Conservation (phyloP, 139 green algal genomes). For the Auxenochlorella protothecoides region DNA sequence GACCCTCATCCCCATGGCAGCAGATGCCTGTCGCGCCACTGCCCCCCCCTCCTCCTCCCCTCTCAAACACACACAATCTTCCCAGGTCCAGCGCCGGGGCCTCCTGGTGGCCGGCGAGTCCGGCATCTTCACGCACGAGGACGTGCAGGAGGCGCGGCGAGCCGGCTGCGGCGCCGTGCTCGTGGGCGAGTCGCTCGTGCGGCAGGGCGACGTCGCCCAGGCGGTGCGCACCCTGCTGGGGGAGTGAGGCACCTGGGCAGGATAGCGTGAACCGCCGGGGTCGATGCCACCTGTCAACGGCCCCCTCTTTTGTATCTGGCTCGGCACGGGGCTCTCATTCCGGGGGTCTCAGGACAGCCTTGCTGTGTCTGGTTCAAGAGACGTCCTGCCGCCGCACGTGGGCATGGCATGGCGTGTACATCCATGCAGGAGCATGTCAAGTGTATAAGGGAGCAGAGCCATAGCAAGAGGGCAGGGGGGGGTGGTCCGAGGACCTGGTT, state of each 20-base stretch:
- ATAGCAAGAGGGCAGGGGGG: too few relatives aligned
- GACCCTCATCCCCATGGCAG: too few relatives aligned
- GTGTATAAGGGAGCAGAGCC: too few relatives aligned
- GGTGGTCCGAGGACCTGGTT: too few relatives aligned
- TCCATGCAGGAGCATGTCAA: too few relatives aligned
- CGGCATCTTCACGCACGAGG: conserved; percentile 91
- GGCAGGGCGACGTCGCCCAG: conserved; percentile 72
- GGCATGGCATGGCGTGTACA: too few relatives aligned
- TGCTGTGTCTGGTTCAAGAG: too few relatives aligned
- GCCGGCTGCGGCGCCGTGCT: conserved; percentile 78
- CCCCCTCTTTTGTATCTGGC: too few relatives aligned
- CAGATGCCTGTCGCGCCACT: not conserved
- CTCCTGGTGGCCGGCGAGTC: conserved; percentile 90
- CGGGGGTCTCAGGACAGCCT: too few relatives aligned
- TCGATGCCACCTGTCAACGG: not conserved
- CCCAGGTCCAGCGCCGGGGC: conserved; percentile 49
- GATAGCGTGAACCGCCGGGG: not conserved
- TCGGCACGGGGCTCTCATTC: too few relatives aligned
- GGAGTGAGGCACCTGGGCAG: not conserved
- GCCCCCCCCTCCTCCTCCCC: not conserved
- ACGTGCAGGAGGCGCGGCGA: conserved; percentile 66
- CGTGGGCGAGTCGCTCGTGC: conserved; percentile 95
- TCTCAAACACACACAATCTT: not conserved
- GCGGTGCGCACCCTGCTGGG: conserved; percentile 71
- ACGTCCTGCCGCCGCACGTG: too few relatives aligned